phyloP scores from a whole-genome alignment of 441 rosid genomes.

The Biscutella laevigata region DNA sequence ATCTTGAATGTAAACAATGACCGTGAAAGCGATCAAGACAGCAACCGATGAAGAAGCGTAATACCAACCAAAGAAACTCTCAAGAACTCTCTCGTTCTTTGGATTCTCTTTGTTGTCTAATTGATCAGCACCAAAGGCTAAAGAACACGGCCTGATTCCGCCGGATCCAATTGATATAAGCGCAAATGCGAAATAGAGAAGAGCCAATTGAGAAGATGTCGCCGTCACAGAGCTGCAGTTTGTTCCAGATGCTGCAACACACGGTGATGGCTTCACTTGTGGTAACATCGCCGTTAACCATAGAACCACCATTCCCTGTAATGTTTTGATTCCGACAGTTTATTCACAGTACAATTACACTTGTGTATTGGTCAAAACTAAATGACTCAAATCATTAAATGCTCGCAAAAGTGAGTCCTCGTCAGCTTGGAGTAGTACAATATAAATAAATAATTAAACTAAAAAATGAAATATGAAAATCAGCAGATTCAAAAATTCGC shows the following conservation, averaged over 20 bases:
- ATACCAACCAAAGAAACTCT: conserved; percentile 86
- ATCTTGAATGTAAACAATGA: conserved; percentile 75
- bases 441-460: too few relatives aligned
- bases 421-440: too few relatives aligned
- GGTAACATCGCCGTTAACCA: conserved; percentile 80
- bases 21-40: conserved; percentile 59
- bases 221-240: conserved; percentile 41
- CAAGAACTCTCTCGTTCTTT: conserved; percentile 54
- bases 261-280: conserved; percentile 46
- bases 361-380: conserved; percentile 15
- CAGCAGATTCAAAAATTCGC: conserved; percentile 14
- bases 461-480: neutral
- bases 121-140: conserved; percentile 93
- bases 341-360: too few relatives aligned
- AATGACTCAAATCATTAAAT: conserved; percentile 13
- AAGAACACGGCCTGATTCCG: conserved; percentile 83
- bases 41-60: conserved; percentile 65
- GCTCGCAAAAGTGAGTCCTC: conserved; percentile 14
- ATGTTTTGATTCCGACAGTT: conserved; percentile 2
- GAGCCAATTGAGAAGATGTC: conserved; percentile 39
- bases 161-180: conserved; percentile 82
- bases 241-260: conserved; percentile 22
- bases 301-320: conserved; percentile 59
- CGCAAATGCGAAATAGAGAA: conserved; percentile 45
- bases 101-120: conserved; percentile 57